Base-by-base conservation (phyloP, 352 stramenopile species). In the Discostella stelligera region DNA sequence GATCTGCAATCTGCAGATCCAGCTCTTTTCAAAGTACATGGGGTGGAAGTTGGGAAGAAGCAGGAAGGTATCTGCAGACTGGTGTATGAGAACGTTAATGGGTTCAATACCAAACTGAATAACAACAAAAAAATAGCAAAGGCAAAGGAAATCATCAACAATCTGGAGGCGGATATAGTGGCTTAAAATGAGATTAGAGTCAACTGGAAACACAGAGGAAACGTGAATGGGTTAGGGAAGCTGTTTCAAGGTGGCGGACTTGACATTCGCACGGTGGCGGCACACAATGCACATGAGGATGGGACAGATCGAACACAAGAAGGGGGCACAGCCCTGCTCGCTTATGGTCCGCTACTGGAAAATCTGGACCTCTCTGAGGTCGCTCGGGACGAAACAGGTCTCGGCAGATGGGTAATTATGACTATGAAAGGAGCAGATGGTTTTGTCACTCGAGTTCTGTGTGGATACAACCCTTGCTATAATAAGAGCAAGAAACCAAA, bases 101-200 rank as follows among this genome's bases (percentile, higher is more conserved):
- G 50, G 50, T 9, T 58, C n/a, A n/a, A n/a, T n/a, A n/a, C n/a
- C n/a, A n/a, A n/a, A n/a, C n/a, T n/a, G n/a, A n/a, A n/a, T n/a
- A 0, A 37, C n/a, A 58, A 58, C n/a, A 0, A 58, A 8, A n/a
- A n/a, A n/a, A n/a, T n/a, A n/a, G n/a, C n/a, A 0, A 75, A 70
- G 18, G 65, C 53, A 11, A 64, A 65, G 37, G 64, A 80, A 37
- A 41, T 80, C 5, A 66, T 66, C 13, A 49, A 80, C 30, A 64
- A 80, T 50, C 20, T 80, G 13, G 54, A 11, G 61, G n/a, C n/a
- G n/a, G n/a, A n/a, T n/a, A n/a, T n/a, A n/a, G n/a, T n/a, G n/a
- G n/a, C n/a, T n/a, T n/a, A 62, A 7, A 67, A n/a, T 30, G 65
- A 80, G 23, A 32, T 62, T 32, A 52, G 32, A 25, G 32, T 73